Base-by-base conservation (phyloP, 2,329 filamentous ascomycete genomes). In the Diplodia intermedia region DNA sequence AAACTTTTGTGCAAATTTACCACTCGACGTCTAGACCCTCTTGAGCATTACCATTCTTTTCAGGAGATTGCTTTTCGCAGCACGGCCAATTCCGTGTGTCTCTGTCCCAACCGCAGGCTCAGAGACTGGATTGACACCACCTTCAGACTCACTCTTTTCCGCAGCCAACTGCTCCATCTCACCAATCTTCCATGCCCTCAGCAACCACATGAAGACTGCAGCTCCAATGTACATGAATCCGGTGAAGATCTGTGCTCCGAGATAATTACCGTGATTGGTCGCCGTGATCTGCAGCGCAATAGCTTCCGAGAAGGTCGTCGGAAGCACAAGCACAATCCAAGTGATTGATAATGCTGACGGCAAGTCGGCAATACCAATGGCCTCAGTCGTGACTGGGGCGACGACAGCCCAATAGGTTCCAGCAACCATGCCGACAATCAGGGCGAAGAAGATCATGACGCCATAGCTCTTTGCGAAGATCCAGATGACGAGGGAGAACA, bases 401-500 rank as follows among this genome's bases (percentile, higher is more conserved):
- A 90, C 85, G 1, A 89, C 73, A 78, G 77, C 76, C 78, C 88
- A 93, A 71, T 91, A 89, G 0, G 88, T 89, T 7, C 92, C 92
- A 2, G 87, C 88, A 1, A 93, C 88, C 2, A 82, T 83, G 2
- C 91, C 91, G 5, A 83, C 84, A 1, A 92, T 77, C 15, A 94
- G 78, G 0, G 88, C 85, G 73, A 91, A 94, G 72, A 94, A 86
- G 38, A 94, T 83, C 33, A 92, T 82, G 0, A 91, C 86, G 0
- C 87, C 89, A 70, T 88, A 91, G 70, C 84, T 86, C 52, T 87
- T 86, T 1, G 90, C 90, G 69, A 89, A 88, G 66, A 89, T 88
- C 92, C 92, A 94, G 40, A 94, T 84, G 23, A 90, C 85, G 54
- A 94, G 84, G 47, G 86, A 86, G 43, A 91, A 86, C 1, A 93